Conservation (phyloP, 768 basidiomycete species). For the Mycena maculata region DNA sequence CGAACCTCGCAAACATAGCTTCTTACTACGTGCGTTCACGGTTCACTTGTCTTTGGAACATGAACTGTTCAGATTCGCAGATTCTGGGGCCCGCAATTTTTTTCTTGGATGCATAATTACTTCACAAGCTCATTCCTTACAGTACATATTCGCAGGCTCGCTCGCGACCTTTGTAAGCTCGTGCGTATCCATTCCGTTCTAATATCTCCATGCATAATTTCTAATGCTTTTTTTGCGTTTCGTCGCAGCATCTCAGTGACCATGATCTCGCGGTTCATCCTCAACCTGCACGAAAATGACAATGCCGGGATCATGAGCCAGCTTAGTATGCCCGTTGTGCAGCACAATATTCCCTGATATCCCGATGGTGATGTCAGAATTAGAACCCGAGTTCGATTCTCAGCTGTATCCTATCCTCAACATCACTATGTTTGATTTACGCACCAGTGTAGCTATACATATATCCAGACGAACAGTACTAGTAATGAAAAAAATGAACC, state of each 20-base stretch:
- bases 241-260: slow-evolving; percentile 39
- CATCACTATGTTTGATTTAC: too few species aligned
- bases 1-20: slow-evolving; percentile 46
- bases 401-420: too few species aligned
- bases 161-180: slow-evolving; percentile 13
- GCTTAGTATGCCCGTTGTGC: too few species aligned
- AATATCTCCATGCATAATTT: not conserved
- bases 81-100: not conserved
- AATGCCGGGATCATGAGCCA: too few species aligned
- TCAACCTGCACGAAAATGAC: slow-evolving; percentile 47
- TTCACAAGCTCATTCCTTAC: slow-evolving; percentile 26
- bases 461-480: too few species aligned
- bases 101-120: too few species aligned
- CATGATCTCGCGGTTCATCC: slow-evolving; percentile 50
- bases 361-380: too few species aligned
- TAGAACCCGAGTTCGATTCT: too few species aligned
- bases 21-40: slow-evolving; percentile 43
- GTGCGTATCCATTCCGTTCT: not conserved
- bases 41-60: not conserved
- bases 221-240: not conserved
- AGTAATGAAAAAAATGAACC: too few species aligned
- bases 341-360: too few species aligned
- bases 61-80: not conserved
- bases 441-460: too few species aligned
- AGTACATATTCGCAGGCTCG: not conserved